phyloP scores from a whole-genome alignment of 345 rosid genomes.

The Reutealis trisperma region DNA sequence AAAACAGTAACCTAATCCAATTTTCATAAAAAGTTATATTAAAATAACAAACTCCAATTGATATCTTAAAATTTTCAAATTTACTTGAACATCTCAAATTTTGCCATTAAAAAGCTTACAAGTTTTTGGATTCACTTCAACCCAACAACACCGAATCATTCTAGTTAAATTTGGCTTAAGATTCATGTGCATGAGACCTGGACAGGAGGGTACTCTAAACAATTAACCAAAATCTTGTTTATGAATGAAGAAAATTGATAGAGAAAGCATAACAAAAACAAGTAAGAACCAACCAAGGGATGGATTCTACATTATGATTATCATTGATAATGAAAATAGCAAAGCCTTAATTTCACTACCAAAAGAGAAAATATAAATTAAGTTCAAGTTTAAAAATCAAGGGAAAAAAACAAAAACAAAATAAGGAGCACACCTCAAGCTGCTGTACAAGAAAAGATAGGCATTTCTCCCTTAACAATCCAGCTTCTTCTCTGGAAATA shows the following conservation, averaged over 20 bases:
- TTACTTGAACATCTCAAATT: not conserved
- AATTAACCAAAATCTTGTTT: not conserved
- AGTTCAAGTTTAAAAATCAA: not conserved
- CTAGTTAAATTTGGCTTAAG: not conserved
- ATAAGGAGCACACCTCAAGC: slow-evolving; percentile 46
- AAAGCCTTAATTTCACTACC: not conserved
- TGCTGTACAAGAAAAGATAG: slow-evolving; percentile 62
- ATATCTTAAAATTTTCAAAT: not conserved
- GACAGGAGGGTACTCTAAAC: not conserved
- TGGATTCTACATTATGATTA: not conserved
- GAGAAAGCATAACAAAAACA: not conserved
- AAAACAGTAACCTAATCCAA: not conserved
- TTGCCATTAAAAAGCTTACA: not conserved
- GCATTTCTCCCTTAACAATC: slow-evolving; percentile 59
- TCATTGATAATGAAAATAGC: not conserved
- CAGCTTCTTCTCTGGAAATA: slow-evolving; percentile 60
- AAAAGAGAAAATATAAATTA: not conserved
- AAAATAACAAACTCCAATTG: not conserved
- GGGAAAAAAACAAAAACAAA: not conserved
- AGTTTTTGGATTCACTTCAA: not conserved
- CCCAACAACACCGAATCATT: not conserved
- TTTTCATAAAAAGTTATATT: not conserved
- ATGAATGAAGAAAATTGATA: not conserved
- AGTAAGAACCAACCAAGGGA: not conserved
- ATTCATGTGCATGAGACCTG: not conserved